Conservation (phyloP, 2,329 filamentous ascomycete species). For the Trichoderma sp. region DNA sequence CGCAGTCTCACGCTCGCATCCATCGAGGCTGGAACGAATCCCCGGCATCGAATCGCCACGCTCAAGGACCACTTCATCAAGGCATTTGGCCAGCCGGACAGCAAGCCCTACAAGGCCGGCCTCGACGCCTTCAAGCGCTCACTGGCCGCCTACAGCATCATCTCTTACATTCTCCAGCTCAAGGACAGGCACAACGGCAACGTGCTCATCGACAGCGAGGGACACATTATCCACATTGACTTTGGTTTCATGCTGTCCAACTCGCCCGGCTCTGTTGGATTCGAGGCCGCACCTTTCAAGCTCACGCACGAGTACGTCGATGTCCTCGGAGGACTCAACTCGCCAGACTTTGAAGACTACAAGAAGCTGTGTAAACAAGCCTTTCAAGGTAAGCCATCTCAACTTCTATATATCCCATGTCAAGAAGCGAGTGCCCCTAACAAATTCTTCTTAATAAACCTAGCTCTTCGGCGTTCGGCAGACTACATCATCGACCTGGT, state of each 20-base stretch:
- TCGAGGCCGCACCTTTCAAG: slow-evolving; percentile 86
- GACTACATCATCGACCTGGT: slow-evolving; percentile 82
- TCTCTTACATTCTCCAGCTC: slow-evolving; percentile 80
- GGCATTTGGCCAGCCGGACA: slow-evolving; percentile 71
- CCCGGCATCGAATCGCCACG: slow-evolving; percentile 74
- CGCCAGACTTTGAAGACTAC: slow-evolving; percentile 72
- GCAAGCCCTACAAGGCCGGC: slow-evolving; percentile 68
- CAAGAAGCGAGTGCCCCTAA: slow-evolving; percentile 30
- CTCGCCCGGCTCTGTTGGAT: slow-evolving; percentile 79
- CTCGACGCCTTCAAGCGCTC: slow-evolving; percentile 79
- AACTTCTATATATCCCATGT: background rate
- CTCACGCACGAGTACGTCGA: slow-evolving; percentile 85
- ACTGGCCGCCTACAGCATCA: slow-evolving; percentile 83
- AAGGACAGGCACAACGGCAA: slow-evolving; percentile 89
- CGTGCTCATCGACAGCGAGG: slow-evolving; percentile 81
- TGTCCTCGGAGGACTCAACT: slow-evolving; percentile 72
- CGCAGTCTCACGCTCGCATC: slow-evolving; percentile 76
- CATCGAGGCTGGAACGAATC: slow-evolving; percentile 72
- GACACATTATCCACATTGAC: slow-evolving; percentile 86
- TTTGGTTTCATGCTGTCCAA: slow-evolving; percentile 91
- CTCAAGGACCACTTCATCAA: slow-evolving; percentile 81
- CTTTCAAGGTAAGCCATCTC: slow-evolving; percentile 65
- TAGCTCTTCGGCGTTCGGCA: slow-evolving; percentile 73
- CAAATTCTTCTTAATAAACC: background rate
- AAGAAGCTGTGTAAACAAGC: slow-evolving; percentile 80